These are phyloP conservation scores for Solanum pinnatisectum DNA, from an alignment of 257 asterid species.

Conservation along the genomic window DNA sequence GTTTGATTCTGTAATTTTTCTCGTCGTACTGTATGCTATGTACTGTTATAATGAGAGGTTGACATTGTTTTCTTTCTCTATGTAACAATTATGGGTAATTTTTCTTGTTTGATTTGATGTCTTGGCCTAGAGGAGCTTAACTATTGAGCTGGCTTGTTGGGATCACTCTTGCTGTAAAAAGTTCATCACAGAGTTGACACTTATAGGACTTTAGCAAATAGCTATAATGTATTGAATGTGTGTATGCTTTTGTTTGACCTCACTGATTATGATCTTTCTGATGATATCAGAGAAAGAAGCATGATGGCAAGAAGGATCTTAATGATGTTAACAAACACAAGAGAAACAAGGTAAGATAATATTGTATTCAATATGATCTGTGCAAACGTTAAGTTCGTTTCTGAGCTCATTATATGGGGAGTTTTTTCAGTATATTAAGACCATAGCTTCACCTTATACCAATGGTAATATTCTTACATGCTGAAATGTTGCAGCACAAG, in stretches of 20 bases:
- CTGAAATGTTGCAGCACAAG: constrained; percentile 71
- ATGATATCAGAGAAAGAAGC: constrained; percentile 55
- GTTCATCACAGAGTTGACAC: neutral
- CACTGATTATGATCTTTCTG: neutral
- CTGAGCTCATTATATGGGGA: neutral
- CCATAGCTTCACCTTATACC: neutral
- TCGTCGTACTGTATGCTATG: neutral
- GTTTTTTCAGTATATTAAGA: neutral
- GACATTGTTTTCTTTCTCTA: neutral
- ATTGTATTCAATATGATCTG: neutral
- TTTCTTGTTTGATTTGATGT: neutral
- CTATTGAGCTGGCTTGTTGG: neutral
- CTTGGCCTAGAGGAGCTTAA: neutral
- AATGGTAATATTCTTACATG: constrained; percentile 20
- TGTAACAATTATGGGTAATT: neutral
- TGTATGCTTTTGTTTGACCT: neutral
- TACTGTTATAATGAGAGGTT: neutral
- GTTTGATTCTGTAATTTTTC: neutral
- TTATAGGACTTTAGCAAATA: neutral
- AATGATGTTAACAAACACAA: constrained; percentile 53
- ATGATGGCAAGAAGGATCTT: constrained; percentile 49
- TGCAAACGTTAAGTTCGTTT: neutral
- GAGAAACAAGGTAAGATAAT: constrained; percentile 54
- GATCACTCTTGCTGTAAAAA: neutral
- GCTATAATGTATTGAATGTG: neutral